Conservation (phyloP, 306 rosid species). For the Acacia acuminata region DNA sequence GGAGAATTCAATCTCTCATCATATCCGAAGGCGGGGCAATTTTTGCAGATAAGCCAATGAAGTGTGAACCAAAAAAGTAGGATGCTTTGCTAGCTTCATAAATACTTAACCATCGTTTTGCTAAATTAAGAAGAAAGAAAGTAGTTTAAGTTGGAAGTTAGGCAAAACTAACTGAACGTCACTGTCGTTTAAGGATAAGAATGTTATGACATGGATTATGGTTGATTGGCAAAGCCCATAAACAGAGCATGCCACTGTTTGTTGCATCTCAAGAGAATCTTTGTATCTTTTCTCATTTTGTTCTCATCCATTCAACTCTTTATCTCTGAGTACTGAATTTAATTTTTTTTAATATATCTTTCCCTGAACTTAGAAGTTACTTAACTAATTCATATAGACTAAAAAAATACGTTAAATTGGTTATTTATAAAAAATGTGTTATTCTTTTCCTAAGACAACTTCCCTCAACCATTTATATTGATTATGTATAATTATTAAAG, state of each 20-base stretch:
- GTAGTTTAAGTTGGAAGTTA: background rate
- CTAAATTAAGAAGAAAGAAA: background rate
- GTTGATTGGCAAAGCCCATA: background rate
- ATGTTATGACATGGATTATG: background rate
- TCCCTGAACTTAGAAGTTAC: too few relatives aligned
- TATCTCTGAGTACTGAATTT: background rate
- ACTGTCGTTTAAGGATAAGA: slow-evolving; percentile 3
- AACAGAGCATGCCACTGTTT: background rate
- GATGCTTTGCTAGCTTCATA: background rate
- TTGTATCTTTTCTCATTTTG: background rate
- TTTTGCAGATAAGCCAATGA: background rate
- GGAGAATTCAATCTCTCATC: background rate
- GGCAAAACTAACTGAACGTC: background rate
- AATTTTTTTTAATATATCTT: background rate
- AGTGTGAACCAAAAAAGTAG: background rate
- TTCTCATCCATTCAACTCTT: background rate
- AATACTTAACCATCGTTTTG: background rate
- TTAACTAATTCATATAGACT: too few relatives aligned
- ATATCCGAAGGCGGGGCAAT: background rate
- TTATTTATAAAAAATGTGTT: too few relatives aligned
- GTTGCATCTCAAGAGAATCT: background rate
- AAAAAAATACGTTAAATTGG: too few relatives aligned
- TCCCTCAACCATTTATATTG: background rate
- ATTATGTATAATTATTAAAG: too few relatives aligned
- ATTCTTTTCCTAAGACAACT: too few relatives aligned